Base-by-base conservation (phyloP, 148 eudicot genomes). In the Rhododendron ferrugineum region DNA sequence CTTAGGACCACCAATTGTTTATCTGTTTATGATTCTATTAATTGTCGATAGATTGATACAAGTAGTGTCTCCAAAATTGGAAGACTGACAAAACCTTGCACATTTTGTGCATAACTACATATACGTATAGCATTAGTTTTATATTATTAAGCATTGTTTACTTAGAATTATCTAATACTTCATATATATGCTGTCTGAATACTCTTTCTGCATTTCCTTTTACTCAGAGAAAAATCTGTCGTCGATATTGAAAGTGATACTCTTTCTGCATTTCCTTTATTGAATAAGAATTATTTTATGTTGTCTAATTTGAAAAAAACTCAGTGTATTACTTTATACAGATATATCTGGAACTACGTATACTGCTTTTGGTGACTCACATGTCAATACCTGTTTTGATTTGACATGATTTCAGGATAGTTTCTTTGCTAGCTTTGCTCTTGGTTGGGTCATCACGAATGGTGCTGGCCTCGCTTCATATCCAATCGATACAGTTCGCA, bases 351-450 rank as follows among this genome's bases (percentile, higher is more conserved):
- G 22, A 76, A 40, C n/a, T 18, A 22, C n/a, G 32, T 42, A 34
- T 8, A 26, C 1, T 34, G 44, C 9, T 36, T 11, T 11, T 74
- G 14, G 44, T 74, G 4, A 47, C 22, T 34, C 78, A 13, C 78
- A 15, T 28, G 37, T 37, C 8, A 26, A 16, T 23, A 28, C 42
- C n/a, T 23, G 49, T 32, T 76, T 76, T 76, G 52, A 42, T 50
- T 50, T 50, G 54, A 50, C 54, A 50, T 79, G 83, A 76, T 78
- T 88, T 70, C 93, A 91, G 93, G 93, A 91, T 81, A 88, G 87
- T 64, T 91, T 91, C 88, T 88, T 87, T n/a, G 93, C 91, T 44
- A 91, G 93, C 76, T 91, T 91, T 86, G 89, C 89, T 47, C 91
- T 91, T 76, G 93, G 93, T 49, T 91, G 93, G 91, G 82, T 91